Percentiles rank a stretch among this genome's conserved stretches.
These are phyloP conservation scores for Dianthus caryophyllus DNA, from an alignment of 148 eudicot genomes.

Conservation along the genomic window DNA sequence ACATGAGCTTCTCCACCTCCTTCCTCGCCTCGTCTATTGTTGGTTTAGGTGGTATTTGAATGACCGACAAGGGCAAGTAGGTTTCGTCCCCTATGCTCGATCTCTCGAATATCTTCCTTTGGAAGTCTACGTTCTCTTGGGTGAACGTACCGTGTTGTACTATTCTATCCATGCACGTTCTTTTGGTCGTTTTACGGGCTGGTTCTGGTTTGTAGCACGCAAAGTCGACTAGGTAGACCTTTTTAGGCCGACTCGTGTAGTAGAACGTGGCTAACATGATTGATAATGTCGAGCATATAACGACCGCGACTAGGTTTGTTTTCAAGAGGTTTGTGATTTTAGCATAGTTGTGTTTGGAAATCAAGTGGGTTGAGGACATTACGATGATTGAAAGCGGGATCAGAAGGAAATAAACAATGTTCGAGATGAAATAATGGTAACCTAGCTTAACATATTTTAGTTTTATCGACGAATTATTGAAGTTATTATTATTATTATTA, in stretches of 20 bases:
- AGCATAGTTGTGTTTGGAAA: conserved; percentile 1
- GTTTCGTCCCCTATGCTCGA: conserved; percentile 34
- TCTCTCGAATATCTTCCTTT: conserved; percentile 35
- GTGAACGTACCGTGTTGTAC: conserved; percentile 28
- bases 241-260: conserved; percentile 25
- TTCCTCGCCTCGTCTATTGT: conserved; percentile 26
- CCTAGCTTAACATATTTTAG: conserved; percentile 35
- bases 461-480: conserved; percentile 19
- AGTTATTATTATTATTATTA: conserved; percentile 4
- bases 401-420: conserved; percentile 24
- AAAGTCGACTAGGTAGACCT: conserved; percentile 28
- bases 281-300: background rate
- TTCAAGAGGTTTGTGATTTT: conserved; percentile 8
- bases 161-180: conserved; percentile 31
- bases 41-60: conserved; percentile 24
- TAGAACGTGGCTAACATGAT: conserved; percentile 20
- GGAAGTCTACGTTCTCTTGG: conserved; percentile 30
- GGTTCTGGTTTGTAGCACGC: conserved; percentile 33
- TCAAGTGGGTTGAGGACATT: background rate
- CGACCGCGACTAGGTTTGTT: conserved; percentile 13
- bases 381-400: conserved; percentile 16
- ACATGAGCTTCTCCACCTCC: conserved; percentile 33
- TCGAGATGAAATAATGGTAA: conserved; percentile 35
- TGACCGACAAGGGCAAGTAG: conserved; percentile 23
- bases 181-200: conserved; percentile 20